phyloP scores from a whole-genome alignment of 768 basidiomycete genomes.

The Hortiboletus campestris region DNA sequence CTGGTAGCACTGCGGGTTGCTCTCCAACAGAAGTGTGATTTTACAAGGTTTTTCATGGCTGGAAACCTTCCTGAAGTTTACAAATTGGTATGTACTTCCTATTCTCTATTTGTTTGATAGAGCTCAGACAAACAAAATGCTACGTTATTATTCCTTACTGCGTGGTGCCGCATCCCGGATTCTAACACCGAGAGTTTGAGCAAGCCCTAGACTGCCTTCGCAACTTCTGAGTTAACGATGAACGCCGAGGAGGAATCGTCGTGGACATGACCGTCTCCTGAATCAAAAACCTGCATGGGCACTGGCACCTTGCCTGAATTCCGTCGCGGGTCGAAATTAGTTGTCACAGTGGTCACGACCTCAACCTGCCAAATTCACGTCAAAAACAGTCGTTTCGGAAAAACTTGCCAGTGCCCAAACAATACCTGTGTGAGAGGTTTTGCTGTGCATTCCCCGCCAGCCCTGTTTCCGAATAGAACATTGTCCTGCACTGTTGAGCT shows the following conservation, averaged over 20 bases:
- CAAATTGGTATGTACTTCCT: too few relatives aligned
- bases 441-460: neutral
- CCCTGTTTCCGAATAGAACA: slow-evolving; percentile 3
- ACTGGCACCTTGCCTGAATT: neutral
- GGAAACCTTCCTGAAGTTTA: too few relatives aligned
- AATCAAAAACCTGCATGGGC: neutral
- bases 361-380: neutral
- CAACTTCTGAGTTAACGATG: too few relatives aligned
- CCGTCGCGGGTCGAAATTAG: neutral
- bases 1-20: too few relatives aligned
- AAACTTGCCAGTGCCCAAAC: neutral
- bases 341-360: neutral
- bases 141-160: too few relatives aligned
- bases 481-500: neutral
- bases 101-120: too few relatives aligned
- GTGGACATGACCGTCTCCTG: neutral
- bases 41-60: too few relatives aligned
- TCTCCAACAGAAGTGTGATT: too few relatives aligned
- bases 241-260: neutral
- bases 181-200: too few relatives aligned
- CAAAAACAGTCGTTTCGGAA: neutral
- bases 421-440: slow-evolving; percentile 7
- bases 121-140: too few relatives aligned
- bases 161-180: too few relatives aligned
- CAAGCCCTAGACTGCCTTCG: neutral